Conservation (phyloP, 2,329 filamentous ascomycete species). For the Ophiostoma novo-ulmi region DNA sequence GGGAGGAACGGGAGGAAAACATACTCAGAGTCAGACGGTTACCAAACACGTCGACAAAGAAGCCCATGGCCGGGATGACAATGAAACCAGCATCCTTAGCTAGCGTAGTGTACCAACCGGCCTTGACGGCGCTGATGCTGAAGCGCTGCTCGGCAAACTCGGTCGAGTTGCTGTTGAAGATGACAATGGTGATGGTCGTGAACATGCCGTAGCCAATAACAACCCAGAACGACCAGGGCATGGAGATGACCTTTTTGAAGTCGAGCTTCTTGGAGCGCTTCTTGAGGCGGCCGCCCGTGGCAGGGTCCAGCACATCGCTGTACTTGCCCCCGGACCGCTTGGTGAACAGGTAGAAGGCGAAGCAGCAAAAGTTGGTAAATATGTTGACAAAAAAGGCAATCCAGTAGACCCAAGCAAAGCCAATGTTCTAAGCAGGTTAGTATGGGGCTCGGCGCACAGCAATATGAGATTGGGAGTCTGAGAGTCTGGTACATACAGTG, state of each 20-base stretch:
- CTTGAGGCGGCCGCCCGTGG: slow-evolving; percentile 54
- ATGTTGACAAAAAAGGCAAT: slow-evolving; percentile 48
- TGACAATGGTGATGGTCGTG: slow-evolving; percentile 30
- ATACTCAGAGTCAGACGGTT: not conserved
- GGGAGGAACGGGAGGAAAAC: not conserved
- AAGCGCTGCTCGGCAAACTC: slow-evolving; percentile 58
- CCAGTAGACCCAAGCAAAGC: slow-evolving; percentile 49
- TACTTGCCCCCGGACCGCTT: slow-evolving; percentile 34
- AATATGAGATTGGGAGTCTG: not conserved
- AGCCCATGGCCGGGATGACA: slow-evolving; percentile 50
- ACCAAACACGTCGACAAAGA: slow-evolving; percentile 35
- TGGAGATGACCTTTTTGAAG: slow-evolving; percentile 47
- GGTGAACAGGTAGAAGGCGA: slow-evolving; percentile 10
- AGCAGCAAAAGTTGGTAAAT: slow-evolving; percentile 48
- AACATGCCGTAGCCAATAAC: slow-evolving; percentile 35
- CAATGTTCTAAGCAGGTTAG: slow-evolving; percentile 53
- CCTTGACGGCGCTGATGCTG: slow-evolving; percentile 47
- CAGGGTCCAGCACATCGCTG: slow-evolving; percentile 45
- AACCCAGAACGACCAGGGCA: slow-evolving; percentile 58
- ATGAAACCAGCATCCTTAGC: slow-evolving; percentile 55
- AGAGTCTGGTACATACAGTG: not conserved
- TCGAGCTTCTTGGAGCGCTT: slow-evolving; percentile 57
- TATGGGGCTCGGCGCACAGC: slow-evolving; percentile 37
- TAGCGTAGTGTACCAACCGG: slow-evolving; percentile 57
- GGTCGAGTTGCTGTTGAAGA: slow-evolving; percentile 51